Evolutionary conservation across 176 grass and related monocot genomes (phyloP).

Genomic region (Secale cereale): DNA sequence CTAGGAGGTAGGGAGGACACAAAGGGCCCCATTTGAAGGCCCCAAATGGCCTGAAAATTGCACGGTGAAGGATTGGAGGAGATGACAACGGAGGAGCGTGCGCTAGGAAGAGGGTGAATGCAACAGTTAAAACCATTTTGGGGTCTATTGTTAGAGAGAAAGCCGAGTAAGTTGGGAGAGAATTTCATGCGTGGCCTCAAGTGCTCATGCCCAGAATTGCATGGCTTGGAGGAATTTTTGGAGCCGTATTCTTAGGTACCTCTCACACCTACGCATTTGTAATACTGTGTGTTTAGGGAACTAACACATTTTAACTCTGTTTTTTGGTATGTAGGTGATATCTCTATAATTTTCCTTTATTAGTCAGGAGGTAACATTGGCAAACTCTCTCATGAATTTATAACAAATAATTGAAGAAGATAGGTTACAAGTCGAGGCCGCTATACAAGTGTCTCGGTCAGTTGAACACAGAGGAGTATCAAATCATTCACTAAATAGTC

Average conservation of each 20-base stretch:
- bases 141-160: background rate
- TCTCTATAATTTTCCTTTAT: too few species aligned
- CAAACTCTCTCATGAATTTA: too few species aligned
- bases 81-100: background rate
- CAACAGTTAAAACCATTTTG: background rate
- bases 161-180: background rate
- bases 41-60: background rate
- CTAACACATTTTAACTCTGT: too few species aligned
- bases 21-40: slow-evolving; percentile 32
- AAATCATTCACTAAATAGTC: too few species aligned
- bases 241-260: background rate
- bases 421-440: too few species aligned
- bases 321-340: too few species aligned
- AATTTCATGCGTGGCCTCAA: background rate
- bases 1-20: background rate
- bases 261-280: too few species aligned
- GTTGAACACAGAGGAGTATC: too few species aligned
- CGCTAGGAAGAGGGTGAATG: background rate
- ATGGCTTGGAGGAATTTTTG: background rate
- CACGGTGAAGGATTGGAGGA: background rate
- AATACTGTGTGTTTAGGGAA: too few species aligned
- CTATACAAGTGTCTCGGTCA: too few species aligned
- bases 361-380: too few species aligned
- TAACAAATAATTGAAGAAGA: too few species aligned
- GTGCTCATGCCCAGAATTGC: background rate